Percentiles rank a stretch among this genome's conserved stretches.
phyloP scores from a whole-genome alignment of 805 yeast species.

The Saturnispora bothae region DNA sequence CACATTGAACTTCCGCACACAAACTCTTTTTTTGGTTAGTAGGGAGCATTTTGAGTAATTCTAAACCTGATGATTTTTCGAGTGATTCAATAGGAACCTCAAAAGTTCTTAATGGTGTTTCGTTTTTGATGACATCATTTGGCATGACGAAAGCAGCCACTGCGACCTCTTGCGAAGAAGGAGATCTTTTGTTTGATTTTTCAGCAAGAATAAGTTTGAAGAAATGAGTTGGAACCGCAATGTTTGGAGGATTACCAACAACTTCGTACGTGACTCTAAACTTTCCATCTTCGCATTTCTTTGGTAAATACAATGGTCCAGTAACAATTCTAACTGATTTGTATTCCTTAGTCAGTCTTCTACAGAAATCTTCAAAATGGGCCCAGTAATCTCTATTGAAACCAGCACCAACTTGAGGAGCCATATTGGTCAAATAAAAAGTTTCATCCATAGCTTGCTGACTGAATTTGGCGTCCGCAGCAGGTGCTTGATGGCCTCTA shows the following conservation, averaged over 20 bases:
- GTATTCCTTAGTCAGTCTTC: conserved; percentile 65
- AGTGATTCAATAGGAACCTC: conserved; percentile 85
- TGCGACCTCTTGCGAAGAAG: conserved; percentile 38
- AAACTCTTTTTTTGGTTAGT: conserved; percentile 44
- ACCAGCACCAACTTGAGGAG: conserved; percentile 97
- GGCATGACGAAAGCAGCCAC: conserved; percentile 94
- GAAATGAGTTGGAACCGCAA: conserved; percentile 97
- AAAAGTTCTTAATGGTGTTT: conserved; percentile 58
- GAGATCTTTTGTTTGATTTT: conserved; percentile 29
- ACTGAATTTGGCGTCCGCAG: conserved; percentile 88
- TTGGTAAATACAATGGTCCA: conserved; percentile 88
- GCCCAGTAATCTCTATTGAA: conserved; percentile 98
- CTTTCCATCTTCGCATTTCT: conserved; percentile 66
- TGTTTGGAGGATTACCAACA: conserved; percentile 90
- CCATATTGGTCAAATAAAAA: conserved; percentile 77
- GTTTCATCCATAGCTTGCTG: conserved; percentile 95
- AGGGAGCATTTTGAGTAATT: conserved; percentile 63
- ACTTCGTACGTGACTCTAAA: conserved; percentile 80
- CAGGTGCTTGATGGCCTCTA: conserved; percentile 96
- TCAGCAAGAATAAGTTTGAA: conserved; percentile 88
- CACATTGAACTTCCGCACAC: conserved; percentile 75
- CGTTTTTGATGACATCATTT: conserved; percentile 67
- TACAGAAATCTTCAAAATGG: conserved; percentile 80
- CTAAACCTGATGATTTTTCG: conserved; percentile 80
- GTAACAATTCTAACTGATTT: conserved; percentile 77